These are phyloP conservation scores for Emergomyces pasteurianus DNA, from an alignment of 2,329 filamentous ascomycete genomes.

Conservation along the genomic window DNA sequence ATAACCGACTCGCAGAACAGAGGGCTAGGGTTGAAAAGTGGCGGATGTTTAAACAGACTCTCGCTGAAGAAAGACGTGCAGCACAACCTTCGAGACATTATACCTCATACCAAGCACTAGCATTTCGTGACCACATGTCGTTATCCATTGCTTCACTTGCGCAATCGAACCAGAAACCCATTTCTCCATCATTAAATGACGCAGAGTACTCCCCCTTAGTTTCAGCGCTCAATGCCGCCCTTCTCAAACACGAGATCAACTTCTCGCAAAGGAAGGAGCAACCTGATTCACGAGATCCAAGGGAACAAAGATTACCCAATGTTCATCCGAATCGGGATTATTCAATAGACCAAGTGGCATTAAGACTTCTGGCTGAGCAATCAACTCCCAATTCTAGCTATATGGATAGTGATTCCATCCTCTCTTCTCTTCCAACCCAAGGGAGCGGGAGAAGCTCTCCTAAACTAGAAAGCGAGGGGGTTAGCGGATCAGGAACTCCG, in stretches of 20 bases:
- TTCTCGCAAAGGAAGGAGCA: not conserved
- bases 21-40: conserved; percentile 58
- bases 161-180: conserved; percentile 5
- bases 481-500: not conserved
- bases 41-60: conserved; percentile 50
- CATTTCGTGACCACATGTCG: conserved; percentile 27
- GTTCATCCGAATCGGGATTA: not conserved
- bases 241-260: conserved; percentile 1
- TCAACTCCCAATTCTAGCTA: not conserved
- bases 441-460: not conserved
- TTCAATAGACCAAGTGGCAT: not conserved
- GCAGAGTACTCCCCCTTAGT: conserved; percentile 23
- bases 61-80: conserved; percentile 1
- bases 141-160: conserved; percentile 27
- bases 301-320: not conserved
- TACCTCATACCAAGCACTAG: conserved; percentile 1
- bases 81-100: conserved; percentile 13
- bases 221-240: conserved; percentile 19
- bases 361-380: not conserved
- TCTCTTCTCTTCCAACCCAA: not conserved
- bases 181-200: conserved; percentile 11
- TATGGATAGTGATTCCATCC: not conserved
- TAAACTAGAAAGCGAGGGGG: not conserved
- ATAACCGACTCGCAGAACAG: conserved; percentile 55
- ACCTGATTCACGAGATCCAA: not conserved